Base-by-base conservation (phyloP, 768 basidiomycete genomes). In the Termitomyces eurrhizus region DNA sequence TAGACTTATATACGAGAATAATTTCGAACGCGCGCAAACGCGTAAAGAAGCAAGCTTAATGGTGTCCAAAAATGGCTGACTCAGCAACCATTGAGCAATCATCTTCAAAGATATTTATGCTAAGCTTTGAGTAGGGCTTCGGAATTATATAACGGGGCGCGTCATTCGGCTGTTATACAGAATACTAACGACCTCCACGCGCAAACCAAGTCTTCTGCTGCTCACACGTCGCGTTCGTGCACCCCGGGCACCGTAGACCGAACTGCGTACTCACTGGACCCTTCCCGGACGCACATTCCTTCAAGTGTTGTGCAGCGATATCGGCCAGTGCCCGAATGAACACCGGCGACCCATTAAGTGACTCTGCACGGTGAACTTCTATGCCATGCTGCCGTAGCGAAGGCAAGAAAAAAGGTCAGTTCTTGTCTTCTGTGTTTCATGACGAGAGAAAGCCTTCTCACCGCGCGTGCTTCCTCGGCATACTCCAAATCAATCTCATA, bases 401-500 rank as follows among this genome's bases (percentile, higher is more conserved):
- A 49, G 65, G 18, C 39, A 64, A 50, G 57, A 60, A 56, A 57
- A 24, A 48, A 42, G 21, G 53, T 52, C 52, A 60, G 45, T 49
- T 42, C 37, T 52, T 48, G 36, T 35, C 60, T 64, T 61, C 50
- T 58, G 48, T 12, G 48, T 65, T 53, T 62, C 59, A 52, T 46
- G 16, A 52, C 57, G 57, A 63, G 29, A 60, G 62, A 59, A 45
- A 58, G 45, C 55, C 4, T 57, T 69, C 84, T 70, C 67, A 95
- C 95, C 85, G 96, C 88, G 71, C 83, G 83, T 9, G 92, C 97
- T 75, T 98, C 95, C 74, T 87, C 88, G 59, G 82, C 82, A 69
- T 98, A 97, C 72, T 99, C 97, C 56, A 95, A 73, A 73, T 99
- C 97, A 53, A 98, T 81, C 77, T 99, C 97, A 68, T 92, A 98